Conservation (phyloP, 140 eudicot species). For the Senecio squalidus region DNA sequence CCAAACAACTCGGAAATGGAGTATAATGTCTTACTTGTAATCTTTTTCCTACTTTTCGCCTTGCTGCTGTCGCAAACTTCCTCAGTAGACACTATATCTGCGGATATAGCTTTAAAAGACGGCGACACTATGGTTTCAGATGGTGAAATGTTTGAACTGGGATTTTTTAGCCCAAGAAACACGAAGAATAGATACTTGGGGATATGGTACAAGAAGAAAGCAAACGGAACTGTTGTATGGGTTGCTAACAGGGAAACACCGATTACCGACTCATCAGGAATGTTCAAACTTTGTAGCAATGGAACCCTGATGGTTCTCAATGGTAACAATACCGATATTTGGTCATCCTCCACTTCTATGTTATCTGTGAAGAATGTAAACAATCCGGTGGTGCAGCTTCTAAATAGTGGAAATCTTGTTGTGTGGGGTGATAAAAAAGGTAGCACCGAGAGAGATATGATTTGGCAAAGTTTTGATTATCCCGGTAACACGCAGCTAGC, state of each 20-base stretch:
- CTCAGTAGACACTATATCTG: constrained; percentile 11
- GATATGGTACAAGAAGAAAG: constrained; percentile 33
- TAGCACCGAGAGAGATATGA: background rate
- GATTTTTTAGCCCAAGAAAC: constrained; percentile 29
- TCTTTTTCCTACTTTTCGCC: background rate
- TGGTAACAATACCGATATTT: background rate
- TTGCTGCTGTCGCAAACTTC: background rate
- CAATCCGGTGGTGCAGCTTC: constrained; percentile 19
- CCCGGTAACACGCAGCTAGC: constrained; percentile 27
- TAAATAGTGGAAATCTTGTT: constrained; percentile 26
- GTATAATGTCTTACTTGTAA: background rate
- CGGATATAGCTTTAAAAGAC: constrained; percentile 13
- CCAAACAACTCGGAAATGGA: background rate
- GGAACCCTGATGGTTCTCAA: constrained; percentile 13
- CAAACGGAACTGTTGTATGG: constrained; percentile 21
- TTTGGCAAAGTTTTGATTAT: constrained; percentile 42
- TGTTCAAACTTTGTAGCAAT: background rate
- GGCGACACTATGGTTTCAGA: constrained; percentile 23
- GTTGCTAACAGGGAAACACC: constrained; percentile 30
- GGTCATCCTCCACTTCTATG: constrained; percentile 21
- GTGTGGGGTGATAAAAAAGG: no score
- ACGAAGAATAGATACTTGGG: constrained; percentile 34
- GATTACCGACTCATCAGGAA: constrained; percentile 9
- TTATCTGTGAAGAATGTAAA: background rate
- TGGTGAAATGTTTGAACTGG: constrained; percentile 11